Evolutionary conservation across 768 basidiomycete species (phyloP).

Genomic region (Suillus luteus): DNA sequence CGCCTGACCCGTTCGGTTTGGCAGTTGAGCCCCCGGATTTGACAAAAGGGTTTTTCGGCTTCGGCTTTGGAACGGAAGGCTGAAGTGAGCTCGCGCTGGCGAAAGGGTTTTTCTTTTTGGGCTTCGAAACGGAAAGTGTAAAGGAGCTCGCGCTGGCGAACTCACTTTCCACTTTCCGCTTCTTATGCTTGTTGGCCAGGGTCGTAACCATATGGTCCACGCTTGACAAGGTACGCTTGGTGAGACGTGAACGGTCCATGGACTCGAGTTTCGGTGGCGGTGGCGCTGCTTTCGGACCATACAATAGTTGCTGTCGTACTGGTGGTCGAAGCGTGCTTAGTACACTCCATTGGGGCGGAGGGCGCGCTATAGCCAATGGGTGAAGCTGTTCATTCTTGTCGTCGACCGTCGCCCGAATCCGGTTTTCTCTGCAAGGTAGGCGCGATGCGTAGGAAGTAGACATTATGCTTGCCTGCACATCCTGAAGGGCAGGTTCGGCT

Average conservation of each 20-base stretch:
- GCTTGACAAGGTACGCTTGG: constrained; percentile 25
- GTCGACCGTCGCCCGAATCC: not conserved
- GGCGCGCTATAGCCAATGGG: constrained; percentile 29
- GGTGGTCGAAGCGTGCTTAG: constrained; percentile 6
- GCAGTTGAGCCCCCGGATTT: constrained; percentile 5
- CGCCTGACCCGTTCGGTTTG: not conserved
- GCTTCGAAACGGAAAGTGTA: constrained; percentile 6
- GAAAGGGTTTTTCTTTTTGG: constrained; percentile 40
- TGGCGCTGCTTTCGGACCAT: not conserved
- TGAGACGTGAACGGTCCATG: constrained; percentile 28
- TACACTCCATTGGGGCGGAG: constrained; percentile 29
- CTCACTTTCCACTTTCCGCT: constrained; percentile 24
- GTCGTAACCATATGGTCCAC: constrained; percentile 24
- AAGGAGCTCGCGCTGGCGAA: constrained; percentile 18
- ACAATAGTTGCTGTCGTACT: not conserved
- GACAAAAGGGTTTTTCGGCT: constrained; percentile 27
- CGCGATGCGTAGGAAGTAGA: not conserved
- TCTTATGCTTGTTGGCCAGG: constrained; percentile 22
- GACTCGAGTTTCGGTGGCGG: constrained; percentile 9
- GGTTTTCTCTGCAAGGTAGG: not conserved
- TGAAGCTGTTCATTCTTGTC: constrained; percentile 17
- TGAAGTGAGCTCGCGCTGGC: constrained; percentile 13
- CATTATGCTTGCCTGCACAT: not conserved
- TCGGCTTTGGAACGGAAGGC: not conserved
- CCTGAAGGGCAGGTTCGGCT: not conserved